Percentiles rank a stretch among this genome's conserved stretches.
These are phyloP conservation scores for Medicago ruthenica DNA, from an alignment of 306 rosid species.

Conservation along the genomic window DNA sequence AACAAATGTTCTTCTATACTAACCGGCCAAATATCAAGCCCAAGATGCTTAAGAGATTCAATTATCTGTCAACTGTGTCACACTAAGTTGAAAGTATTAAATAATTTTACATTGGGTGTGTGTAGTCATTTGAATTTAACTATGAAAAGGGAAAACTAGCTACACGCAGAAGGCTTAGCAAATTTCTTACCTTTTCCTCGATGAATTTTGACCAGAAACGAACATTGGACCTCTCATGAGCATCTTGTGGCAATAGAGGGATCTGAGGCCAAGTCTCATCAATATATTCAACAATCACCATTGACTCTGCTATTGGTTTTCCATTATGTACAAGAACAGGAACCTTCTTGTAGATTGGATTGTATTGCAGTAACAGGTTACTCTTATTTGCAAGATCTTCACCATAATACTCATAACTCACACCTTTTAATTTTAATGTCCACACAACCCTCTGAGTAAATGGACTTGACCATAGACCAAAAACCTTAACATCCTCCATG, in stretches of 20 bases:
- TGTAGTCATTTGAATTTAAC: too few relatives aligned
- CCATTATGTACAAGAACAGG: constrained; percentile 62
- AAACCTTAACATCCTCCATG: constrained; percentile 62
- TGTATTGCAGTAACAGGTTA: constrained; percentile 45
- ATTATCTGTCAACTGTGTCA: too few relatives aligned
- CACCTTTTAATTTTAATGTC: constrained; percentile 60
- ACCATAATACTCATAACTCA: constrained; percentile 52
- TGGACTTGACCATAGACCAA: constrained; percentile 59
- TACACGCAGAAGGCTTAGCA: too few relatives aligned
- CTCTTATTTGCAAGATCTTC: constrained; percentile 61
- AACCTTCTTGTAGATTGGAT: constrained; percentile 58
- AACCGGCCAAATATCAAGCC: too few relatives aligned
- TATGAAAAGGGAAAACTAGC: too few relatives aligned
- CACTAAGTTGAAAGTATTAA: too few relatives aligned
- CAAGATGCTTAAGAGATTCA: too few relatives aligned
- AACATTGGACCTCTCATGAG: constrained; percentile 10
- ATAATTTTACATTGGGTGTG: too few relatives aligned
- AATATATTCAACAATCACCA: constrained; percentile 57
- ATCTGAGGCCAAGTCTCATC: constrained; percentile 45
- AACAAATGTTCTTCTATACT: too few relatives aligned
- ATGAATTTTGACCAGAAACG: constrained; percentile 44
- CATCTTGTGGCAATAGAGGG: constrained; percentile 32
- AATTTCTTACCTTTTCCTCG: constrained; percentile 9
- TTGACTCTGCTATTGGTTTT: constrained; percentile 52
- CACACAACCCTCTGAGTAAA: constrained; percentile 53